Percentiles rank a stretch among this genome's conserved stretches.
These are phyloP conservation scores for Corchorus olitorius DNA, from an alignment of 345 rosid species.

Conservation along the genomic window DNA sequence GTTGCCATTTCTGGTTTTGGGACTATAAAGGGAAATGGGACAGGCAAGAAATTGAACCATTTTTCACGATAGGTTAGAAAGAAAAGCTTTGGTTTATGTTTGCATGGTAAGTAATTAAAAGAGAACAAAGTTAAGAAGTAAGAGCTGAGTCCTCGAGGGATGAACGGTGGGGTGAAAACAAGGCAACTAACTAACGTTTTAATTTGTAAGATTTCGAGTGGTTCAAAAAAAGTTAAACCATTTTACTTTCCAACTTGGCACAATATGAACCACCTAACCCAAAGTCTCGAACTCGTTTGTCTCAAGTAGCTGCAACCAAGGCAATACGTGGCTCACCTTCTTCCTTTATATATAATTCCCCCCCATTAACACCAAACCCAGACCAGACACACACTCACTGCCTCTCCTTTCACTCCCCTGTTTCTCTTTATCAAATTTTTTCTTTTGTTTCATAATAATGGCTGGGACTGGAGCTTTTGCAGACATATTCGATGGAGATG, in stretches of 20 bases:
- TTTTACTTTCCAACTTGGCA: constrained; percentile 28
- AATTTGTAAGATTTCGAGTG: neutral
- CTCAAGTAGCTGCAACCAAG: constrained; percentile 15
- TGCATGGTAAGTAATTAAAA: neutral
- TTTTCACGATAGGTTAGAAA: no score
- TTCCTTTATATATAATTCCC: constrained; percentile 26
- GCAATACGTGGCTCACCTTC: constrained; percentile 39
- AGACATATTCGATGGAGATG: constrained; percentile 88
- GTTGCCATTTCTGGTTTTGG: neutral
- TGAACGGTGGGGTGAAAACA: neutral
- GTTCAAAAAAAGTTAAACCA: neutral
- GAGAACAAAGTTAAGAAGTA: neutral
- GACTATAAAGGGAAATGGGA: neutral
- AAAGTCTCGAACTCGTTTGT: neutral
- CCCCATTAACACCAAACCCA: constrained; percentile 9
- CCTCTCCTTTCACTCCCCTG: neutral
- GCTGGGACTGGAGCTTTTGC: constrained; percentile 79
- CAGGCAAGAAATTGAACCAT: no score
- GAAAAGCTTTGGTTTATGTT: neutral
- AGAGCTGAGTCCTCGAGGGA: neutral
- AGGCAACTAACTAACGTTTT: neutral
- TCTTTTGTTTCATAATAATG: constrained; percentile 37
- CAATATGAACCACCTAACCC: constrained; percentile 36
- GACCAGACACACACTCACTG: constrained; percentile 26
- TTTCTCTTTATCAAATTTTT: neutral